Base-by-base conservation (phyloP, 768 basidiomycete genomes). In the Auricularia sp. region DNA sequence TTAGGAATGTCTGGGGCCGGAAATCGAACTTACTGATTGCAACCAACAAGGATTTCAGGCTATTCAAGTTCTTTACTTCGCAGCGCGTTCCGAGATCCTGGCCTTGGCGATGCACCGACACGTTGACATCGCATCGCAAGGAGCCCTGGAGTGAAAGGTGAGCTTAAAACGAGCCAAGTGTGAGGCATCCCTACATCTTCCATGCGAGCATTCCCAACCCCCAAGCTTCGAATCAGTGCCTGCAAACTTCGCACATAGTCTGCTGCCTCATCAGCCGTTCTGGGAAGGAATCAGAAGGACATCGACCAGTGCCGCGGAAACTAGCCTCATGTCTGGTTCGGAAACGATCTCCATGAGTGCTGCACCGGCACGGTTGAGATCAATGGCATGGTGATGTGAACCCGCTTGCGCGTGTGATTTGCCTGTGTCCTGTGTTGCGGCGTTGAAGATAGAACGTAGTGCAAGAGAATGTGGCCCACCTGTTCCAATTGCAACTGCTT, bases 41-140 rank as follows among this genome's bases (percentile, higher is more conserved):
- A 18, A 84, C 81, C 74, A 83, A 83, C 77, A 94, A 88, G 74
- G 89, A 94, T 68, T 84, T 85, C 54, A 97, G 80, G 63, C 93
- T 94, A 72, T 98, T 98, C 54, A 99, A 81, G 70, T 99, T 99
- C 76, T 99, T 99, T 70, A 99, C 85, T 75, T 99, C 96, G 71
- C 94, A 95, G 36, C 96, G 86, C 1, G 89, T 96, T 2, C 79
- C 64, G 62, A 64, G 62, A 3, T 83, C 75, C 5, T 82, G 75
- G 8, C 87, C 87, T 51, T 77, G 73, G 59, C 82, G 82, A 70
- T 92, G 90, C 5, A 98, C 84, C 4, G 96, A 98, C 3, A 98
- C 88, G 70, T 99, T 98, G 35, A 96, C 91, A 71, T 99, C 97
- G 67, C 94, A 95, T 47, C 97, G 82, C 37, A 98, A 79, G 5